A percentile compares a stretch with the other conserved stretches of the same genome.
These are phyloP conservation scores for Kodamaea fungicola DNA, from an alignment of 1,139 yeast genomes.

Conservation along the genomic window DNA sequence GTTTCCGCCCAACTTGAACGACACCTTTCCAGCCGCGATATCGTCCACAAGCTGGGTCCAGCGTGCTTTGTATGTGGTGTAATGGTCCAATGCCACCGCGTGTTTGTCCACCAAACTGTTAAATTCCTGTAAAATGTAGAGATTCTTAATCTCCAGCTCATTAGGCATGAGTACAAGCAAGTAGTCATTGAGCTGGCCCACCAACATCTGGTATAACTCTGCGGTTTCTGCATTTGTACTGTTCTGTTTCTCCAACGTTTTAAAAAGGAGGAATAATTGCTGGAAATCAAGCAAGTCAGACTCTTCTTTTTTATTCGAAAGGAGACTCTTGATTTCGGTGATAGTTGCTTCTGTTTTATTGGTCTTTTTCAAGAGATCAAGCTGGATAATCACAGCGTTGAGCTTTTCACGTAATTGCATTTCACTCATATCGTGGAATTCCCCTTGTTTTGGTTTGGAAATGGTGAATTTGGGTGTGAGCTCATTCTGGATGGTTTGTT, in stretches of 20 bases:
- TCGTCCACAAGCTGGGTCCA: constrained; percentile 11
- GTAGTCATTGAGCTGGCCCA: constrained; percentile 19
- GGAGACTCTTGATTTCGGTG: constrained; percentile 9
- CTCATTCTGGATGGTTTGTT: too few relatives aligned
- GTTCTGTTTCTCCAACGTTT: constrained; percentile 6
- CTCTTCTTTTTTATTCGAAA: constrained; percentile 10
- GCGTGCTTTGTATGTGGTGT: constrained; percentile 5
- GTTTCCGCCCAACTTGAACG: constrained; percentile 4
- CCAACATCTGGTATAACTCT: constrained; percentile 8
- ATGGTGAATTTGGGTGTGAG: neutral
- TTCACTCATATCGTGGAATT: constrained; percentile 11
- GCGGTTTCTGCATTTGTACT: constrained; percentile 2
- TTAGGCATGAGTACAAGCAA: constrained; percentile 21
- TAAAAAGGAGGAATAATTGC: constrained; percentile 11
- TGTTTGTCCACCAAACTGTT: constrained; percentile 14
- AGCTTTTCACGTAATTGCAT: constrained; percentile 10
- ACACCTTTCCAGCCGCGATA: constrained; percentile 5
- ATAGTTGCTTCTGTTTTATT: constrained; percentile 4
- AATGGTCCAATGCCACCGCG: constrained; percentile 12
- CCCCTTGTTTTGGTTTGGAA: constrained; percentile 10
- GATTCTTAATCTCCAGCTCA: constrained; percentile 17
- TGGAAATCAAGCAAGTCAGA: constrained; percentile 15
- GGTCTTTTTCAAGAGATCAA: constrained; percentile 7
- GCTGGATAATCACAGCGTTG: constrained; percentile 7
- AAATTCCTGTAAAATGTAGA: constrained; percentile 14